Conservation (phyloP, 2,329 filamentous ascomycete genomes). For the Raffaelea albimanens region DNA sequence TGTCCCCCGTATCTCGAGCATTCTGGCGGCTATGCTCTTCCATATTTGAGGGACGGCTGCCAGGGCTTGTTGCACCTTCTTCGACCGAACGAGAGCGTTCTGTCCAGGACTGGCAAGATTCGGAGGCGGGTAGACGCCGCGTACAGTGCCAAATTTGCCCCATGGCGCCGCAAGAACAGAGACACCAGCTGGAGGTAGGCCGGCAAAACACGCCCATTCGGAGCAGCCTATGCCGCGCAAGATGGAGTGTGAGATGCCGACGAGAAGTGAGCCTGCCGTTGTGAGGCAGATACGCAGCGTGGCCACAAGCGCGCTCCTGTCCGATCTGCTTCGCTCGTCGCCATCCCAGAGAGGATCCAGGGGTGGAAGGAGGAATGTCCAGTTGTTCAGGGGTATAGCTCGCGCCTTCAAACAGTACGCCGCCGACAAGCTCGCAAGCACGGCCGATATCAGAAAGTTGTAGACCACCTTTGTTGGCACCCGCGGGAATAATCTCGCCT, state of each 20-base stretch:
- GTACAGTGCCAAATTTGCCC: conserved; percentile 36
- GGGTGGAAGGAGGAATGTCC: conserved; percentile 38
- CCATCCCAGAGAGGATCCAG: conserved; percentile 19
- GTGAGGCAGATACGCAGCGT: conserved; percentile 46
- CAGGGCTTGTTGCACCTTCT: neutral
- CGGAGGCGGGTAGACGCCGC: conserved; percentile 18
- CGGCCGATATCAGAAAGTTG: conserved; percentile 44
- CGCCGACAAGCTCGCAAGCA: conserved; percentile 39
- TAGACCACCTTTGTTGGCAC: conserved; percentile 36
- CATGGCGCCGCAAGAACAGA: conserved; percentile 46
- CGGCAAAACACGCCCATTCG: conserved; percentile 31
- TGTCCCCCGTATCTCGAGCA: conserved; percentile 41
- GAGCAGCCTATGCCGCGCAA: conserved; percentile 37
- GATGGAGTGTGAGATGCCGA: conserved; percentile 37
- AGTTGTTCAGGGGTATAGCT: conserved; percentile 43
- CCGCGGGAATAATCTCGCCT: conserved; percentile 24
- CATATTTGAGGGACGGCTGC: conserved; percentile 7
- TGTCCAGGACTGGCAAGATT: neutral
- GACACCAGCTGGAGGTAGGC: conserved; percentile 29
- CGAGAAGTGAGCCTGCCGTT: conserved; percentile 43
- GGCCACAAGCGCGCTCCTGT: conserved; percentile 28
- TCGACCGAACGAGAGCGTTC: neutral
- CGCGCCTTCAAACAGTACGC: conserved; percentile 38
- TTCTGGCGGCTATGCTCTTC: conserved; percentile 35
- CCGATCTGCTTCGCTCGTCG: conserved; percentile 13